These are phyloP conservation scores for Blepharisma undulans DNA, from an alignment of 169 alveolate genomes.

Conservation along the genomic window DNA sequence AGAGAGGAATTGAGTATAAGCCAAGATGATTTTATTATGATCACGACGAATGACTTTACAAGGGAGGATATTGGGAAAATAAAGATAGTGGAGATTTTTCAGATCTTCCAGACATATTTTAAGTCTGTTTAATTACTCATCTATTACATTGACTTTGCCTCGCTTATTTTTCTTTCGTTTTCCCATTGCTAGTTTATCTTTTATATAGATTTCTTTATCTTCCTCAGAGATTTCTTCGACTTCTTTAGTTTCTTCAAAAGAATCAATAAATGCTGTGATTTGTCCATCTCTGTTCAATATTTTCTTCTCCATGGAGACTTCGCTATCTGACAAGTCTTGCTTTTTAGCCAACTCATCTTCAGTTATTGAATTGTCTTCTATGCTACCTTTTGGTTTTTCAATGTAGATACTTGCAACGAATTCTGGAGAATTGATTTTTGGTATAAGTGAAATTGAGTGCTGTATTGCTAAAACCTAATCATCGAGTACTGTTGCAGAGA, in stretches of 20 bases:
- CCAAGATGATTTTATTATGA: constrained; percentile 71
- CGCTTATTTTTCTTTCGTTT: not conserved
- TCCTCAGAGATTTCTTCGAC: not conserved
- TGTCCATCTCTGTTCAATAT: not conserved
- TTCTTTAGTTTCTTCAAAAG: not conserved
- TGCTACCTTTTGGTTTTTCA: not conserved
- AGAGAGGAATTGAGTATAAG: constrained; percentile 48
- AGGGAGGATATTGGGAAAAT: constrained; percentile 76
- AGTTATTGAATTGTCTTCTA: not conserved
- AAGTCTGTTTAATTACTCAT: not conserved
- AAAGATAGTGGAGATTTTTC: constrained; percentile 42
- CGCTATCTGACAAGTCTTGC: not conserved
- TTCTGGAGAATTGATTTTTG: not conserved
- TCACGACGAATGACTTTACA: constrained; percentile 56
- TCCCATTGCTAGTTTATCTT: not conserved
- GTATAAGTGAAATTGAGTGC: not conserved
- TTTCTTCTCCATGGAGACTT: not conserved
- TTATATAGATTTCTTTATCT: not conserved
- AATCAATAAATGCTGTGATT: not conserved
- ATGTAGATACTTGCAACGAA: not conserved
- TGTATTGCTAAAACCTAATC: not conserved
- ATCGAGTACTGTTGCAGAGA: not conserved
- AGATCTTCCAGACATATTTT: constrained; percentile 37
- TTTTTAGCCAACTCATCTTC: not conserved
- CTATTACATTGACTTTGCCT: not conserved